Evolutionary conservation across 495 filamentous ascomycete genomes (phyloP), one percentile per base, ranked within the genome.

Genomic region (Patellaria atrata): DNA sequence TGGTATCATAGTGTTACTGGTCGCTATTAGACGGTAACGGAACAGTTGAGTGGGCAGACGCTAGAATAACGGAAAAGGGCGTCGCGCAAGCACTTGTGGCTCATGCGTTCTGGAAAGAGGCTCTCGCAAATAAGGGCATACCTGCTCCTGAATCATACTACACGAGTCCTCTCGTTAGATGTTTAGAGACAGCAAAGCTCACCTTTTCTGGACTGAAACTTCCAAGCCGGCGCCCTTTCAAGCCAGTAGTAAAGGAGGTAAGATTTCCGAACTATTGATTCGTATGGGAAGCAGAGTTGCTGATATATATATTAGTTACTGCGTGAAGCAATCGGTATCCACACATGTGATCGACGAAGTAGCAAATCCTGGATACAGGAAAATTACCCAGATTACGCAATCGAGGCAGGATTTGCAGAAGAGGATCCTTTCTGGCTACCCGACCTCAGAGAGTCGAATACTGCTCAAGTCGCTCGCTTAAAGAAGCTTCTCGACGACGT

Each of bases 331-430:
- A 68, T 86, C 35, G 72, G 73, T 24, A 61, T 77, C 27, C 83
- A 91, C 50, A 89, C 83, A 5, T 92, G 82, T 53, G 82, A 92
- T 51, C 70, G 74, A 5, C 68, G 83, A 3, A 62, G 62, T 33
- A 60, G 47, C 13, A 67, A 65, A 27, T 58, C 61, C 3, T 67
- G 64, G 37, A 83, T 92, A 44, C 47, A 53, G 5, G 27, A 51
- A 8, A 52, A 55, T 1, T 80, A 71, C 44, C 78, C 79, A 1
- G 34, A 32, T 9, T 81, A 68, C 53, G 45, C 17, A 1, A 67
- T 86, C 30, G 82, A 84, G 40, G 24, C 54, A 0, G 66, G 67
- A 2, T 79, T 92, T 46, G 51, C 61, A 2, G 57, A 58, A 35
- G 6, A 29, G 3, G 57, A 60, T 32, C 38, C 47, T 18, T 37